Evolutionary conservation across 805 yeast species (phyloP).

Genomic region (Saccharomycopsis malanga): DNA sequence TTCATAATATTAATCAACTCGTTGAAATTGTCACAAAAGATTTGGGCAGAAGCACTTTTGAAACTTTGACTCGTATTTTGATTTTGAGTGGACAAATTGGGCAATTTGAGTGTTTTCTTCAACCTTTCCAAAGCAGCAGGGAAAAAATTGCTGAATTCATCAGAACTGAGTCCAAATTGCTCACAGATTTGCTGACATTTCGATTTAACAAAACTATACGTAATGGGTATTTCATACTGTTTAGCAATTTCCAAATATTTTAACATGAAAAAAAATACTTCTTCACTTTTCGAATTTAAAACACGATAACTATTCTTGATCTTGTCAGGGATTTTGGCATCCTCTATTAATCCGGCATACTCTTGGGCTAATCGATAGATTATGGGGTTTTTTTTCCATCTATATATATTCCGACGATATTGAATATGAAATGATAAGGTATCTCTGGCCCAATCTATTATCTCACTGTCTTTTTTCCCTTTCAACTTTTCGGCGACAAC

Average conservation of each 20-base stretch:
- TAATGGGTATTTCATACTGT: slow-evolving; percentile 8
- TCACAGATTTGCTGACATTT: slow-evolving; percentile 9
- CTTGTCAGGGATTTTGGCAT: slow-evolving; percentile 16
- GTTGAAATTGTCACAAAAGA: neutral
- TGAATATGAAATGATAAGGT: slow-evolving; percentile 9
- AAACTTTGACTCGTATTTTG: neutral
- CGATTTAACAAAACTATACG: neutral
- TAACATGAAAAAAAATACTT: neutral
- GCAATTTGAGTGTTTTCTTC: neutral
- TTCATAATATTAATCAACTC: slow-evolving; percentile 1
- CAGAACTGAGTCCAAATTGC: neutral
- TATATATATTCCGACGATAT: slow-evolving; percentile 15
- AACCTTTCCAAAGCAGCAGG: neutral
- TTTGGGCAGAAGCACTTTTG: slow-evolving; percentile 12
- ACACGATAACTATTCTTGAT: slow-evolving; percentile 16
- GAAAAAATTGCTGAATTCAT: neutral
- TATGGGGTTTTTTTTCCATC: slow-evolving; percentile 18
- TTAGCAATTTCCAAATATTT: slow-evolving; percentile 8
- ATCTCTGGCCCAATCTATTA: slow-evolving; percentile 13
- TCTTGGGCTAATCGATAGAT: slow-evolving; percentile 15
- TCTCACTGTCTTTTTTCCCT: slow-evolving; percentile 15
- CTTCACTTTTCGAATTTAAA: slow-evolving; percentile 6
- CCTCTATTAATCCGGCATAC: slow-evolving; percentile 17
- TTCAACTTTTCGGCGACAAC: slow-evolving; percentile 19
- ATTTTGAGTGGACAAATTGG: neutral